Conservation (phyloP, 306 rosid species). For the barrel medic (Medicago truncatula) region MtrunA17r5.0-ANR NC_053047.1:34646501-34647000, state of each 20-base stretch:
- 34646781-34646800: conserved; percentile 32
- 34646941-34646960: conserved; percentile 62
- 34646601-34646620: conserved; percentile 83
- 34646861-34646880: conserved; percentile 52
- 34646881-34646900: background rate
- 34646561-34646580: conserved; percentile 81
- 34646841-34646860: conserved; percentile 82
- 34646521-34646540: conserved; percentile 77
- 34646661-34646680: conserved; percentile 86
- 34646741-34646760: conserved; percentile 37
- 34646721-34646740: conserved; percentile 16
- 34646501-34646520: conserved; percentile 78
- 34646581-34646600: conserved; percentile 82
- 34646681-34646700: conserved; percentile 62
- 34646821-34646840: conserved; percentile 75
- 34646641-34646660: conserved; percentile 85
- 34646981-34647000: conserved; percentile 31
- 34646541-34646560: conserved; percentile 76
- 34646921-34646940: background rate
- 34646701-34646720: conserved; percentile 54
- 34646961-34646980: conserved; percentile 87
- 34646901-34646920: conserved; percentile 5
- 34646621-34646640: conserved; percentile 74
- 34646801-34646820: conserved; percentile 48
- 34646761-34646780: conserved; percentile 65